These are phyloP conservation scores for Leptodermis oblonga DNA, from an alignment of 257 asterid species.

Conservation along the genomic window DNA sequence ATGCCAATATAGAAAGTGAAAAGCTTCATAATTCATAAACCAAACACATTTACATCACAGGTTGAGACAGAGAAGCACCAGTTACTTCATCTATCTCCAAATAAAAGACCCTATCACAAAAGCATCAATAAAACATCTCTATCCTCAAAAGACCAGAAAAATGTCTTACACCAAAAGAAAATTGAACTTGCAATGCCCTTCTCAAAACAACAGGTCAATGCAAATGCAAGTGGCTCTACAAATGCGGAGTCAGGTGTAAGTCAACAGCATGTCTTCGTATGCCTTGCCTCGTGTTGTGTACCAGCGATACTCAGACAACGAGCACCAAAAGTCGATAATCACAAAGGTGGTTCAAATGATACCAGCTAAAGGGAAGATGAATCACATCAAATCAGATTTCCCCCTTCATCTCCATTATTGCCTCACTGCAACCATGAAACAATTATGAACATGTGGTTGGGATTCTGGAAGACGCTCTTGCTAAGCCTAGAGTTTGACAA, in stretches of 20 bases:
- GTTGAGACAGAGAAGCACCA: background rate
- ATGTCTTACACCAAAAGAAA: slow-evolving; percentile 1
- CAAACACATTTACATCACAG: background rate
- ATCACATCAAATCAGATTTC: background rate
- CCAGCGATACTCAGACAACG: background rate
- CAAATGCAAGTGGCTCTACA: background rate
- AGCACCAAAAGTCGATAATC: background rate
- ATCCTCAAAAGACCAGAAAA: background rate
- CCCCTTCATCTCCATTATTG: background rate
- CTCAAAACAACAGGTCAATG: background rate
- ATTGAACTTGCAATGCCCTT: background rate
- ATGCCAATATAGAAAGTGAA: too few relatives aligned
- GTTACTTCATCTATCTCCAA: background rate
- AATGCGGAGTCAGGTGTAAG: background rate
- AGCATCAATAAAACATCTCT: background rate
- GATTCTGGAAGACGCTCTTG: background rate
- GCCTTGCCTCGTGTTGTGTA: background rate
- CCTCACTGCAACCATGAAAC: background rate
- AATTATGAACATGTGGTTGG: background rate
- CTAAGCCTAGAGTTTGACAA: slow-evolving; percentile 52
- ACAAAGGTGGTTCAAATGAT: too few relatives aligned
- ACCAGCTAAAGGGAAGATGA: too few relatives aligned
- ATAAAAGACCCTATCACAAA: background rate
- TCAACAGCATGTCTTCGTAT: background rate
- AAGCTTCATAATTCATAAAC: background rate